Evolutionary conservation across 192 early-diverging fungal genomes (phyloP).

Genomic region (Coemansia erecta): DNA sequence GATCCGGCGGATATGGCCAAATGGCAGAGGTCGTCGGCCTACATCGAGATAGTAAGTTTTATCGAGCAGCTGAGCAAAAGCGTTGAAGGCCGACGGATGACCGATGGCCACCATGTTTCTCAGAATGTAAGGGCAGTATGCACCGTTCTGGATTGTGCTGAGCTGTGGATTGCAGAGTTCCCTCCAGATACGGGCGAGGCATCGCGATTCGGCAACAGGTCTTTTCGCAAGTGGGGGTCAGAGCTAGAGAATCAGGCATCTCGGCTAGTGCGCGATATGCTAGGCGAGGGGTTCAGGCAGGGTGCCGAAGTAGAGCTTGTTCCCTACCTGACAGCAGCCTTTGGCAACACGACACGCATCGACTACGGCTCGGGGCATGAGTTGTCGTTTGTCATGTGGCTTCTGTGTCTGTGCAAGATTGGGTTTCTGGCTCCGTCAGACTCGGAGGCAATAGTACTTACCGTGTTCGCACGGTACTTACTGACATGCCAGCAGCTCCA

Average conservation of each 20-base stretch:
- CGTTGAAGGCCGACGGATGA: slow-evolving; percentile 62
- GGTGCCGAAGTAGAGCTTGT: slow-evolving; percentile 66
- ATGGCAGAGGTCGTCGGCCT: slow-evolving; percentile 68
- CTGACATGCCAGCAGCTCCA: slow-evolving; percentile 78
- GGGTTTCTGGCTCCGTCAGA: slow-evolving; percentile 63
- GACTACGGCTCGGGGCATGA: slow-evolving; percentile 99
- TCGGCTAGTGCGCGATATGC: slow-evolving; percentile 21
- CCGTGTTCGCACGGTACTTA: slow-evolving; percentile 79
- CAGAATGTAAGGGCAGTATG: slow-evolving; percentile 54
- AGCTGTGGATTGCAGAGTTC: slow-evolving; percentile 69
- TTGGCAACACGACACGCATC: slow-evolving; percentile 88
- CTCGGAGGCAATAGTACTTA: slow-evolving; percentile 67
- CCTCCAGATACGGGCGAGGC: slow-evolving; percentile 67
- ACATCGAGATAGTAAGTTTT: slow-evolving; percentile 68
- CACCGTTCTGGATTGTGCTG: slow-evolving; percentile 63
- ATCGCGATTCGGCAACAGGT: slow-evolving; percentile 89
- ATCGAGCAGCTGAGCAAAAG: slow-evolving; percentile 69
- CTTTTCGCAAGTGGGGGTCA: slow-evolving; percentile 79
- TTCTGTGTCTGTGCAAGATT: slow-evolving; percentile 74
- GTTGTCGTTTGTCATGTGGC: slow-evolving; percentile 80
- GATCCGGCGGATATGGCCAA: slow-evolving; percentile 55
- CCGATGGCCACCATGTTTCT: slow-evolving; percentile 57
- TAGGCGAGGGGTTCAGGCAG: slow-evolving; percentile 25
- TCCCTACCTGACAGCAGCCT: slow-evolving; percentile 67
- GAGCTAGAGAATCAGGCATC: slow-evolving; percentile 47